Percentiles rank a stretch among this genome's conserved stretches.
Evolutionary conservation across 192 early-diverging fungal species (phyloP).

Genomic region (Backusella tuberculispora): DNA sequence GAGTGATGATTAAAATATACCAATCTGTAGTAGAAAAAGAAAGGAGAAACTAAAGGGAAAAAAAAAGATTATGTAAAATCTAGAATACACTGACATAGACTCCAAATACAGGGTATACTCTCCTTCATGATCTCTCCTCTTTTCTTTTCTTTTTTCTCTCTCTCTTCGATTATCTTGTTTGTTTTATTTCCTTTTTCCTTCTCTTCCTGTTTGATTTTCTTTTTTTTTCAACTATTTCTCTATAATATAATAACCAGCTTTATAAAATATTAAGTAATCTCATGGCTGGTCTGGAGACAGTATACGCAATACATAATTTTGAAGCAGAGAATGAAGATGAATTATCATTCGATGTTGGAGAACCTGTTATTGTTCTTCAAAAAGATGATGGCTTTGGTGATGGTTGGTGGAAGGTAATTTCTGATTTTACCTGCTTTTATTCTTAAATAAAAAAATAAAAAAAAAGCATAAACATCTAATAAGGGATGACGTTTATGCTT

Average conservation of each 20-base stretch:
- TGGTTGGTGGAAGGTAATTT: slow-evolving; percentile 79
- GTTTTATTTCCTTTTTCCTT: neutral
- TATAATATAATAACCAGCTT: neutral
- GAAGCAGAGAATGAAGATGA: slow-evolving; percentile 72
- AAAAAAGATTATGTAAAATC: neutral
- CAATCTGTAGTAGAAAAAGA: neutral
- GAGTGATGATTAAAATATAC: neutral
- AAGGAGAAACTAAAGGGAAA: slow-evolving; percentile 6
- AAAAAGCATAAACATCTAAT: neutral
- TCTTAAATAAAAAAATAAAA: too few relatives aligned
- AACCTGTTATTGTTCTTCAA: slow-evolving; percentile 71
- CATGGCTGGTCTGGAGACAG: slow-evolving; percentile 47
- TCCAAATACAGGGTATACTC: neutral
- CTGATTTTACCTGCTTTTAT: neutral
- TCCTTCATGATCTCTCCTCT: neutral
- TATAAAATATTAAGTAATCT: neutral
- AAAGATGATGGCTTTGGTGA: slow-evolving; percentile 76
- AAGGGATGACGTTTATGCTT: neutral
- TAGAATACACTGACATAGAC: neutral
- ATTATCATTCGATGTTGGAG: slow-evolving; percentile 64
- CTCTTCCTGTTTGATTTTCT: neutral
- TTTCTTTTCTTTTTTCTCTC: neutral
- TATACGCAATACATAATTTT: slow-evolving; percentile 61
- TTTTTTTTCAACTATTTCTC: neutral
- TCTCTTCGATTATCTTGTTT: neutral